Base-by-base conservation (phyloP, 768 basidiomycete genomes). In the Tephrocybe sp. region DNA sequence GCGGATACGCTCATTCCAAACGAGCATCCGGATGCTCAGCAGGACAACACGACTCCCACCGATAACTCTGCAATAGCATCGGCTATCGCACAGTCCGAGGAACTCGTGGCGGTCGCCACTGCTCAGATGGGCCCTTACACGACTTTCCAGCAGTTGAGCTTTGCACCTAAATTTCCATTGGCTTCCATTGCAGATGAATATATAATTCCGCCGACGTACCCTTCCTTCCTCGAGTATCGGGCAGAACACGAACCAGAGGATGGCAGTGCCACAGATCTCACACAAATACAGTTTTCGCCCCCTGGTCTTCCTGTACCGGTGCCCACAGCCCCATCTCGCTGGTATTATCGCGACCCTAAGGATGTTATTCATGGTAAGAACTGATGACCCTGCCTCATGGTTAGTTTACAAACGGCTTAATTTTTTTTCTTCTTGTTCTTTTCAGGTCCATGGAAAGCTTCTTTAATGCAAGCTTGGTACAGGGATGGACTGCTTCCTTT, bases 181-280 rank as follows among this genome's bases (percentile, higher is more conserved):
- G 87, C 88, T 22, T 80, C 87, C 0, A 88, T 95, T 46, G 88
- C 91, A 23, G 89, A 94, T 60, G 90, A 93, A 34, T 95, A 90
- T 65, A 80, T 91, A 49, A 95, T 95, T 44, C 92, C 92, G 7
- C 92, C 92, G 1, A 91, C 91, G 52, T 95, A 95, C 67, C 79
- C 83, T 11, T 75, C 82, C 34, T 91, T 92, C 66, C 67, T 90
- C 51, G 76, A 82, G 37, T 88, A 91, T 61, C 78, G 86, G 34
- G 73, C 71, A 15, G 69, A 77, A 53, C 69, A 84, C 56, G 90
- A 91, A 63, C 76, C 79, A 5, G 79, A 82, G 47, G 68, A 71
- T 24, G 72, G 73, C 44, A 71, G 61, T 42, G 64, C 65, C 30
- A 67, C 68, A 38, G 78, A 82, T 62, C 68, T 80, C 39, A 69